Evolutionary conservation across 2,329 filamentous ascomycete species (phyloP).

Genomic region (Trichoderma sp.): DNA sequence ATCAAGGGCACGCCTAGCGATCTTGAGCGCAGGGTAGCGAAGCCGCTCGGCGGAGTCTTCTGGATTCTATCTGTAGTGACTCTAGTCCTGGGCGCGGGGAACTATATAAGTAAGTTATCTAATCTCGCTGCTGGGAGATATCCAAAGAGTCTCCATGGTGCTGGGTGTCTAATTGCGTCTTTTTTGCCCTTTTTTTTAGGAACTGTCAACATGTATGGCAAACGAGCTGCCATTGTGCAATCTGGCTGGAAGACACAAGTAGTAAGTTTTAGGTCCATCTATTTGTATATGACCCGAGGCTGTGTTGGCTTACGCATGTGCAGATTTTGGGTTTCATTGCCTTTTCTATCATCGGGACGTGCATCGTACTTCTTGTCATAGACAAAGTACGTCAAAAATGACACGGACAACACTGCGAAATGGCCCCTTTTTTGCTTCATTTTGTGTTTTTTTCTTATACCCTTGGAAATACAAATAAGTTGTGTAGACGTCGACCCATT

Average conservation of each 20-base stretch:
- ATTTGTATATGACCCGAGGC: neutral
- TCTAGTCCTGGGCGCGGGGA: slow-evolving; percentile 74
- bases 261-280: slow-evolving; percentile 48
- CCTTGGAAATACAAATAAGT: neutral
- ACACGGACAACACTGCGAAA: neutral
- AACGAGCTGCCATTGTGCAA: slow-evolving; percentile 81
- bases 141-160: neutral
- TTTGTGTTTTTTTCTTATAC: neutral
- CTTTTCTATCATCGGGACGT: slow-evolving; percentile 64
- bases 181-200: slow-evolving; percentile 41
- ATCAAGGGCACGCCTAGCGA: slow-evolving; percentile 70
- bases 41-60: slow-evolving; percentile 84
- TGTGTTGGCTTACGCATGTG: neutral
- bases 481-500: neutral
- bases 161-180: neutral
- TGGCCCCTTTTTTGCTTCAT: neutral
- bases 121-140: no score
- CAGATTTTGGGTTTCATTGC: slow-evolving; percentile 65
- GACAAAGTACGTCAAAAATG: slow-evolving; percentile 38
- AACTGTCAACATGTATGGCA: slow-evolving; percentile 77
- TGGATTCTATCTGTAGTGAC: slow-evolving; percentile 81
- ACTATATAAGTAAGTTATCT: slow-evolving; percentile 72
- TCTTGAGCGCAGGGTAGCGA: slow-evolving; percentile 74
- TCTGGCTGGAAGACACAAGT: slow-evolving; percentile 90
- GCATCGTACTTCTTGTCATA: slow-evolving; percentile 61